A percentile compares a stretch with the other conserved stretches of the same genome.
These are phyloP conservation scores for Leptographium flavum DNA, from an alignment of 2,329 filamentous ascomycete species.

Conservation along the genomic window DNA sequence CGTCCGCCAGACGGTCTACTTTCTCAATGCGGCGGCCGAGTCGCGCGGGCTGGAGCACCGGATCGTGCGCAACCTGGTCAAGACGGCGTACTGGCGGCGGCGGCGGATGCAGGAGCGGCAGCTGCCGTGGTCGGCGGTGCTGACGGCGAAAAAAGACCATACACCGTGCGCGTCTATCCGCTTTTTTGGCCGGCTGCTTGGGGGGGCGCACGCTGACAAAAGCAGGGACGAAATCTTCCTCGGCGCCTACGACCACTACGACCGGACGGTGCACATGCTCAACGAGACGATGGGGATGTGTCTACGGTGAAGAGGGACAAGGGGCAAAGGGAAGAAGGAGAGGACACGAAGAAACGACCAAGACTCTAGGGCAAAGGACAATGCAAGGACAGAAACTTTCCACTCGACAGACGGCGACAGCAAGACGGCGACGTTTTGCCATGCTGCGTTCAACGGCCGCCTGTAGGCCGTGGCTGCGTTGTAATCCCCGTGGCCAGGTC, in stretches of 20 bases:
- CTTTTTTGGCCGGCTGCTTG: neutral
- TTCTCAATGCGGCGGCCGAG: conserved; percentile 49
- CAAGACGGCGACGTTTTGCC: too few relatives aligned
- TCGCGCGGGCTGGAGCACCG: conserved; percentile 56
- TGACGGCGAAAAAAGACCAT: conserved; percentile 3
- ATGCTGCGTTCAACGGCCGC: too few relatives aligned
- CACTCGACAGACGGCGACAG: too few relatives aligned
- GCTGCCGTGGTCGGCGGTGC: conserved; percentile 14
- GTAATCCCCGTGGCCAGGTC: too few relatives aligned
- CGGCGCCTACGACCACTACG: conserved; percentile 43
- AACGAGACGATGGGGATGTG: conserved; percentile 60
- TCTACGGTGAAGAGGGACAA: conserved; percentile 27
- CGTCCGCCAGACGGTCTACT: conserved; percentile 53
- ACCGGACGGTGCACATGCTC: conserved; percentile 57
- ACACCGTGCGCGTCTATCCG: neutral
- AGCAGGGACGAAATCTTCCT: conserved; percentile 8
- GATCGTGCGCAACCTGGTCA: conserved; percentile 54
- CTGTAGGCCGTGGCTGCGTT: too few relatives aligned
- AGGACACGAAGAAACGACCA: neutral
- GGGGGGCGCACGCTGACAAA: neutral
- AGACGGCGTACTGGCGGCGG: conserved; percentile 28
- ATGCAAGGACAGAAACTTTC: too few relatives aligned
- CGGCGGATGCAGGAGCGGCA: conserved; percentile 12
- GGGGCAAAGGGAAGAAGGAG: neutral
- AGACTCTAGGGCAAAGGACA: neutral